These are phyloP conservation scores for Euphorbia corollata DNA, from an alignment of 441 rosid genomes.

Conservation along the genomic window DNA sequence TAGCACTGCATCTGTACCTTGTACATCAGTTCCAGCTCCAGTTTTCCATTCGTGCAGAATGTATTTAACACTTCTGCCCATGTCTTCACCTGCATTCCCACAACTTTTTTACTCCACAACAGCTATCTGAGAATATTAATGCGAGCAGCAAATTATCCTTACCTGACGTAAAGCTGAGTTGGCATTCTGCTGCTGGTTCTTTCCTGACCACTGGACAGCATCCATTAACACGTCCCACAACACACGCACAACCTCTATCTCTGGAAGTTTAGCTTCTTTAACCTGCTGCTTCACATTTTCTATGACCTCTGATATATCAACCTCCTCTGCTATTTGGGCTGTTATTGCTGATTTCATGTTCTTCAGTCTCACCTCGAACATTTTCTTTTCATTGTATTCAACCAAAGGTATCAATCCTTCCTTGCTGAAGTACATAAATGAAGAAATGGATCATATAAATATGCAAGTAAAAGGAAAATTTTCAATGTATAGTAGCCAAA, in stretches of 20 bases:
- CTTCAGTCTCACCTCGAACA: conserved; percentile 78
- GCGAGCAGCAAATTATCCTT: neutral
- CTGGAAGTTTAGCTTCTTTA: conserved; percentile 80
- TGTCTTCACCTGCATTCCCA: conserved; percentile 57
- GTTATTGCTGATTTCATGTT: conserved; percentile 83
- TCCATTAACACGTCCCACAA: conserved; percentile 97
- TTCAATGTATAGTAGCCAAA: neutral
- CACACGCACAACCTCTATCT: conserved; percentile 68
- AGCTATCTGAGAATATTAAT: neutral
- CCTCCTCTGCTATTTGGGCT: conserved; percentile 71
- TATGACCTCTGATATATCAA: conserved; percentile 74
- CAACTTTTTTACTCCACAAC: neutral
- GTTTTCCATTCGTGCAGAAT: conserved; percentile 77
- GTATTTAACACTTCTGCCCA: conserved; percentile 75
- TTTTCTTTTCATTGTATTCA: conserved; percentile 91
- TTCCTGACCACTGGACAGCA: conserved; percentile 99
- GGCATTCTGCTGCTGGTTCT: conserved; percentile 98
- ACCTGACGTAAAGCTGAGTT: conserved; percentile 90
- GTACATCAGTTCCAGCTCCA: conserved; percentile 88
- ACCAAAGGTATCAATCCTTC: conserved; percentile 77
- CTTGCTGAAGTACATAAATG: conserved; percentile 42
- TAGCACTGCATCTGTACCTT: conserved; percentile 97
- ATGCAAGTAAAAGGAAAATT: too few species aligned
- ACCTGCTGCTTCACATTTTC: conserved; percentile 75
- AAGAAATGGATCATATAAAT: too few species aligned